A percentile compares a stretch with the other conserved stretches of the same genome.
Conservation (phyloP, 768 basidiomycete species). For the Leucocoprinus leucothites region DNA sequence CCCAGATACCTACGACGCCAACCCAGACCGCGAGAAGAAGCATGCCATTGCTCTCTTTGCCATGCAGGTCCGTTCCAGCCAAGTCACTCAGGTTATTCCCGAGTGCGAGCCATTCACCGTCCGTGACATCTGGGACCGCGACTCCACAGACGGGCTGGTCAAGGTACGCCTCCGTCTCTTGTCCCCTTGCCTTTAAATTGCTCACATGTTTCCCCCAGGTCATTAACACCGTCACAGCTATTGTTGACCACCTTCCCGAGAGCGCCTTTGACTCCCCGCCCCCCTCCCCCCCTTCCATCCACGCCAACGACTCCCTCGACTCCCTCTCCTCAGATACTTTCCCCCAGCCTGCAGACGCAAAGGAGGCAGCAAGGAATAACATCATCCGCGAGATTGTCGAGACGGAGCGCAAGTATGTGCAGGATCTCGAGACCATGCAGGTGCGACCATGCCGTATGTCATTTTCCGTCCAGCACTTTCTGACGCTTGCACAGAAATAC, state of each 20-base stretch:
- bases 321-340: slow-evolving; percentile 47
- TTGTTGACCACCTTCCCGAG: slow-evolving; percentile 73
- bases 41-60: slow-evolving; percentile 88
- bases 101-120: slow-evolving; percentile 85
- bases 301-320: slow-evolving; percentile 59
- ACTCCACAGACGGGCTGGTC: slow-evolving; percentile 91
- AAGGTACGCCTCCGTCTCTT: slow-evolving; percentile 61
- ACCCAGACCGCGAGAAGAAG: slow-evolving; percentile 85
- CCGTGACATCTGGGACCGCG: slow-evolving; percentile 85
- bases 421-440: slow-evolving; percentile 96
- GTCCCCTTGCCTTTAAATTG: slow-evolving; percentile 6
- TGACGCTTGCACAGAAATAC: slow-evolving; percentile 64
- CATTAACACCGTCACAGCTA: slow-evolving; percentile 81
- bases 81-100: slow-evolving; percentile 55
- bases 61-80: slow-evolving; percentile 76
- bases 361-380: slow-evolving; percentile 68
- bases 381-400: slow-evolving; percentile 88
- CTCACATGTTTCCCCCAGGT: slow-evolving; percentile 47
- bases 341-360: slow-evolving; percentile 47
- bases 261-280: slow-evolving; percentile 64
- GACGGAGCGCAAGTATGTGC: slow-evolving; percentile 95
- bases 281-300: slow-evolving; percentile 53
- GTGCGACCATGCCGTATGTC: slow-evolving; percentile 39
- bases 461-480: not conserved
- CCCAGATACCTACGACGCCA: slow-evolving; percentile 57